phyloP scores from a whole-genome alignment of 2,329 filamentous ascomycete genomes.

The Cyphellophora europaea region DNA sequence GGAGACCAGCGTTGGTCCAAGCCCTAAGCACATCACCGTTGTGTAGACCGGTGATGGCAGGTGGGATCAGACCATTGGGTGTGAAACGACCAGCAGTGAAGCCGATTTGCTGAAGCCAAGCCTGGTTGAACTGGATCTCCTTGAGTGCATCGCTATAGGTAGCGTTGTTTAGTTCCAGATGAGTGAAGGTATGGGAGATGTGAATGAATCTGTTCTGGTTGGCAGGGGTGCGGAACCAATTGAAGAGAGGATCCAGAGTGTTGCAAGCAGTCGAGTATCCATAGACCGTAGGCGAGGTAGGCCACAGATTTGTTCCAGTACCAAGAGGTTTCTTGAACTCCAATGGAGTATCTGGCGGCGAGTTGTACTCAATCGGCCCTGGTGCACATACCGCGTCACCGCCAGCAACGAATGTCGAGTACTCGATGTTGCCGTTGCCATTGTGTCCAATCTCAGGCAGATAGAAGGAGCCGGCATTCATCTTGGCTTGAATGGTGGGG shows the following conservation, averaged over 20 bases:
- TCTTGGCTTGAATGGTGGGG: constrained; percentile 32
- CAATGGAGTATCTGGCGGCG: constrained; percentile 36
- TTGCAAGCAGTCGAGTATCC: constrained; percentile 42
- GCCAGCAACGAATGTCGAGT: constrained; percentile 17
- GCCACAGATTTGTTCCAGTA: constrained; percentile 42
- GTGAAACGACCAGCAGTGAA: constrained; percentile 36
- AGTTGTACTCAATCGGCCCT: constrained; percentile 35
- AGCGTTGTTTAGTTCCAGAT: constrained; percentile 50
- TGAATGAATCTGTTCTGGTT: constrained; percentile 48
- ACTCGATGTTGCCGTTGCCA: constrained; percentile 43
- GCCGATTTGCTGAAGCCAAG: constrained; percentile 44
- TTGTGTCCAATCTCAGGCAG: constrained; percentile 48
- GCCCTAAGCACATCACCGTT: constrained; percentile 54
- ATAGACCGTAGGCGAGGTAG: constrained; percentile 34
- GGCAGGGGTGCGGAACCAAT: constrained; percentile 43
- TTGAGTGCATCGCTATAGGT: constrained; percentile 48
- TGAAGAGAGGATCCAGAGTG: constrained; percentile 39
- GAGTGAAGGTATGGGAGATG: constrained; percentile 56
- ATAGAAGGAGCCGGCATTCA: constrained; percentile 43
- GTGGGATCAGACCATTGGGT: constrained; percentile 48
- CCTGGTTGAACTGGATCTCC: constrained; percentile 53
- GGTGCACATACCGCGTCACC: constrained; percentile 21
- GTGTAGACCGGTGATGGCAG: constrained; percentile 54
- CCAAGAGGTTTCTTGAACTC: constrained; percentile 44
- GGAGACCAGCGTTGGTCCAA: constrained; percentile 52